Base-by-base conservation (phyloP, 2,329 filamentous ascomycete genomes). In the Trichoderma breve region DNA sequence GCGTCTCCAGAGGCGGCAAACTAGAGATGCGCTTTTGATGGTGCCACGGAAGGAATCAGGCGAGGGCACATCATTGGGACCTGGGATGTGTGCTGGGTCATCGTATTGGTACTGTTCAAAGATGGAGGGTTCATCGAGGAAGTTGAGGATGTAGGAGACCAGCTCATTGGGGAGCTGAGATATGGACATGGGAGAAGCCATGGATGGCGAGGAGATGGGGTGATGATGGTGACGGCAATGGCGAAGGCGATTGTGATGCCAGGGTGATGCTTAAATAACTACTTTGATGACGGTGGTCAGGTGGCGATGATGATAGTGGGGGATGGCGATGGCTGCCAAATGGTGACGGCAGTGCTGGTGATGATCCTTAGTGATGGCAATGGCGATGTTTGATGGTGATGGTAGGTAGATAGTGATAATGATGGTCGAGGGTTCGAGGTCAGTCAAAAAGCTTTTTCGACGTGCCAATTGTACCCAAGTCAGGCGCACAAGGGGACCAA, bases 121-220 rank as follows among this genome's bases (percentile, higher is more conserved):
- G 14, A 86, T 85, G 11, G 87, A 83, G 3, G 82, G 77, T 0
- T 76, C 76, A 74, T 87, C 84, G 61, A 92, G 82, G 75, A 85
- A 85, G n/a, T 79, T 80, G 75, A 92, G 83, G 74, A 92, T 86
- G 3, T 87, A 83, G 67, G 85, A 78, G 26, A 91, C 80, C 60
- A 92, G 81, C 80, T 93, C 91, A 73, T 87, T 88, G 2, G 90
- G 91, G 24, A 92, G 83, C 57, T 62, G 67, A n/a, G 67, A 61
- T 26, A 70, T 70, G n/a, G 66, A 36, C 57, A 36, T 28, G 30
- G 55, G n/a, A 28, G 57, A 43, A 14, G 67, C 67, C 67, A 70
- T 70, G 57, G 15, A 9, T 4, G 67, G 12, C 4, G 21, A n/a
- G 11, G 30, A 14, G 21, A 14, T 5, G n/a, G 3, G 30, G 21